Percentiles rank a stretch among this genome's conserved stretches.
phyloP scores from a whole-genome alignment of 2,329 filamentous ascomycete species.

The Colletotrichum zoysiae region DNA sequence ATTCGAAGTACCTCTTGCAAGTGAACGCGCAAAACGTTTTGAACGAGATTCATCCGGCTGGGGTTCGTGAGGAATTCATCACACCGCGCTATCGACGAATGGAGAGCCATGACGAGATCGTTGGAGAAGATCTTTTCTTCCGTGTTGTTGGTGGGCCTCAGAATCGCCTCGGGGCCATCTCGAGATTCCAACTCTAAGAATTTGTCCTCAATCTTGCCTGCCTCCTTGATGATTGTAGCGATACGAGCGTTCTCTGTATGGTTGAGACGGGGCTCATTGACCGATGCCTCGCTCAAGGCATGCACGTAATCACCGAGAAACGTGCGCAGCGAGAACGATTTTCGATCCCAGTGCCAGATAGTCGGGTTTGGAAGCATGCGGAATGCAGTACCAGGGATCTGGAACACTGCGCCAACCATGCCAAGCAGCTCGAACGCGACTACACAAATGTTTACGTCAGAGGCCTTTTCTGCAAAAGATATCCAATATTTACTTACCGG shows the following conservation, averaged over 20 bases:
- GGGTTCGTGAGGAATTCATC: conserved; percentile 44
- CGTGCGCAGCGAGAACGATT: conserved; percentile 58
- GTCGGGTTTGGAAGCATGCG: conserved; percentile 61
- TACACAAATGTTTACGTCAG: conserved; percentile 21
- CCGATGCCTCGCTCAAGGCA: conserved; percentile 44
- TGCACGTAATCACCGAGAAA: conserved; percentile 56
- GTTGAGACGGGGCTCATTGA: not conserved
- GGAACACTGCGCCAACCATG: conserved; percentile 54
- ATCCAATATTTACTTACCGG: conserved; percentile 37
- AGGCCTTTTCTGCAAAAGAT: not conserved
- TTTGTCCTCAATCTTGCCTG: conserved; percentile 46
- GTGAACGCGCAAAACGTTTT: conserved; percentile 62
- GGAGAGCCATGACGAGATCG: conserved; percentile 26
- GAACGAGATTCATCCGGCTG: conserved; percentile 52
- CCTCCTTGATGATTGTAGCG: conserved; percentile 42
- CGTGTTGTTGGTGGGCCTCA: conserved; percentile 6
- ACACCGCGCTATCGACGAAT: conserved; percentile 35
- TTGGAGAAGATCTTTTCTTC: conserved; percentile 34
- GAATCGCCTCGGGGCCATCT: conserved; percentile 6
- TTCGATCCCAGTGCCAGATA: conserved; percentile 64
- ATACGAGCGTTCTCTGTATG: conserved; percentile 39
- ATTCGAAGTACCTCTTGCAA: conserved; percentile 61
- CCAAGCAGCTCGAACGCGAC: conserved; percentile 57
- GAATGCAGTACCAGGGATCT: conserved; percentile 54
- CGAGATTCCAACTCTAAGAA: conserved; percentile 43